Conservation (phyloP, 257 asterid genomes). For the Lantana camara region DNA sequence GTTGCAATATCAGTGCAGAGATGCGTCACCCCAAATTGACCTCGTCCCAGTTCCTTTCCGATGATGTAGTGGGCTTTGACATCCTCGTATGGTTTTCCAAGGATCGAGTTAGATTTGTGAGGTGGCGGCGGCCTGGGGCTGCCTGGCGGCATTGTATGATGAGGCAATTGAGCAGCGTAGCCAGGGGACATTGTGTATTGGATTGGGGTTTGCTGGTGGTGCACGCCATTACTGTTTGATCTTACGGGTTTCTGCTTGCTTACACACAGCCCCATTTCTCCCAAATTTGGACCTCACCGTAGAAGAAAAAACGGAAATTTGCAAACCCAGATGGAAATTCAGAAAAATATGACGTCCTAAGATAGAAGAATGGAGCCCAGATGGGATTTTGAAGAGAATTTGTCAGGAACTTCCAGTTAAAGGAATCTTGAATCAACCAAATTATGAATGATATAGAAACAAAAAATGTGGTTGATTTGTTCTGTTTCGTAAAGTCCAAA, state of each 20-base stretch:
- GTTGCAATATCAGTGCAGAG: slow-evolving; percentile 56
- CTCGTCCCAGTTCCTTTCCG: slow-evolving; percentile 74
- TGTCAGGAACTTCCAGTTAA: neutral
- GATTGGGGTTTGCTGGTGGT: slow-evolving; percentile 40
- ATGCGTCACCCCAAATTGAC: slow-evolving; percentile 79
- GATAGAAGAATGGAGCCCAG: neutral
- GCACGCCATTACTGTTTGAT: slow-evolving; percentile 29
- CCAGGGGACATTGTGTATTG: slow-evolving; percentile 62
- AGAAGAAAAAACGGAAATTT: neutral
- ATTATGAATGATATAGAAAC: too few species aligned
- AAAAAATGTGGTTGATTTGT: neutral
- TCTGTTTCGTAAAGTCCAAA: neutral
- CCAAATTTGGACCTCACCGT: neutral
- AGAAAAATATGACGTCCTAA: neutral
- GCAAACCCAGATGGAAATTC: slow-evolving; percentile 14
- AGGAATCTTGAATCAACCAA: neutral
- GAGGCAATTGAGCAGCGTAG: slow-evolving; percentile 47
- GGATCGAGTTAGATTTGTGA: slow-evolving; percentile 47
- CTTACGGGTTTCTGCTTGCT: slow-evolving; percentile 43
- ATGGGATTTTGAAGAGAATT: neutral
- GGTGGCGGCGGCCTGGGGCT: slow-evolving; percentile 41
- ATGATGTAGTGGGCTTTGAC: slow-evolving; percentile 48
- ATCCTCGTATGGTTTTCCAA: slow-evolving; percentile 69
- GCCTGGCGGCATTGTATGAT: slow-evolving; percentile 25
- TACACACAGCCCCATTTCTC: slow-evolving; percentile 46